Percentiles rank a stretch among this genome's conserved stretches.
Evolutionary conservation across 1,284 basidiomycete species (phyloP).

Genomic region (Moesziomyces antarcticus): DNA sequence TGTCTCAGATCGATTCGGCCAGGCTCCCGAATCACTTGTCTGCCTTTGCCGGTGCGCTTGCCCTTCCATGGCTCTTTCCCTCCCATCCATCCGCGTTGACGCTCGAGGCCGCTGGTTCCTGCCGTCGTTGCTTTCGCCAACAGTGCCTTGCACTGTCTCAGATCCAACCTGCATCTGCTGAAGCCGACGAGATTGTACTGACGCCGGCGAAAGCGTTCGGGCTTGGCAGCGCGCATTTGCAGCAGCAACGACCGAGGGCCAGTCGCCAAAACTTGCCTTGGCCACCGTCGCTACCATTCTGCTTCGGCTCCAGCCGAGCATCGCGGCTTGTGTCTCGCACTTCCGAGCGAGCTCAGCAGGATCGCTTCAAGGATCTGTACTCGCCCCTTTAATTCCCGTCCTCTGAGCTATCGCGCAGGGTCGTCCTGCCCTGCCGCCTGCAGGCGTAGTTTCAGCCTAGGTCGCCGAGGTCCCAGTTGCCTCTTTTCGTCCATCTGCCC

Average conservation of each 20-base stretch:
- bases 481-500: not conserved
- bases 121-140: too few relatives aligned
- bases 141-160: not conserved
- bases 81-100: not conserved
- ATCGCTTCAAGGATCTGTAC: too few relatives aligned
- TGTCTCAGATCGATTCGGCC: not conserved
- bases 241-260: too few relatives aligned
- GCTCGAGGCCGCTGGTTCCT: not conserved
- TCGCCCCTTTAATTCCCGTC: too few relatives aligned
- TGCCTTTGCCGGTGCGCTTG: not conserved
- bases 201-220: not conserved
- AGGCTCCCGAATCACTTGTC: not conserved
- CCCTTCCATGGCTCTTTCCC: not conserved
- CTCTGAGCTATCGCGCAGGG: too few relatives aligned
- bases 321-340: too few relatives aligned
- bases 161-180: not conserved
- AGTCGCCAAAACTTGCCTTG: not conserved
- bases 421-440: too few relatives aligned
- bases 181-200: not conserved
- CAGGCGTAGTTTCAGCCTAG: not conserved
- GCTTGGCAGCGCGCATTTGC: not conserved
- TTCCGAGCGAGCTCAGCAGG: too few relatives aligned
- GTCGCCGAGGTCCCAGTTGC: not conserved
- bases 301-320: too few relatives aligned
- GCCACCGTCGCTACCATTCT: too few relatives aligned